Conservation (phyloP, 2,329 filamentous ascomycete genomes). For the Fusarium verrucosum region DNA sequence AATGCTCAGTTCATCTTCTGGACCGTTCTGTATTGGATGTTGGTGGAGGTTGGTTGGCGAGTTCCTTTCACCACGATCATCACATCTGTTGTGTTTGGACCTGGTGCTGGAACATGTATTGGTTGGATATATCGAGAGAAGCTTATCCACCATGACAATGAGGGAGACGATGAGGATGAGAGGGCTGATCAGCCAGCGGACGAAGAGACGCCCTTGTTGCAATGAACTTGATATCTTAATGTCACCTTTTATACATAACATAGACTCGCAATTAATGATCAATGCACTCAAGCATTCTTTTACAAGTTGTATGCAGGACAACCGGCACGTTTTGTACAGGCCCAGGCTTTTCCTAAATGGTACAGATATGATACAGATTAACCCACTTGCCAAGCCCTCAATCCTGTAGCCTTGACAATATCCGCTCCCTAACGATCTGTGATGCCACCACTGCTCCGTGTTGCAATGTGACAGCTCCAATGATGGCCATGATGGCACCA, state of each 20-base stretch:
- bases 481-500: conserved; percentile 82
- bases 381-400: conserved; percentile 19
- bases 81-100: conserved; percentile 48
- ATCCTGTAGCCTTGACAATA: conserved; percentile 60
- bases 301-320: conserved; percentile 31
- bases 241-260: background rate
- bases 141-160: conserved; percentile 43
- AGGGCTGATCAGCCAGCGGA: conserved; percentile 28
- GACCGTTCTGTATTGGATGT: conserved; percentile 63
- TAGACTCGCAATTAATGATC: conserved; percentile 33
- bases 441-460: conserved; percentile 82
- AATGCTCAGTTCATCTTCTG: conserved; percentile 56
- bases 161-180: conserved; percentile 19
- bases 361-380: conserved; percentile 47
- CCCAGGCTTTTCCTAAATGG: conserved; percentile 42
- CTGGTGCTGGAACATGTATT: conserved; percentile 51
- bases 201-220: conserved; percentile 51
- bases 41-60: conserved; percentile 60
- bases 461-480: conserved; percentile 90
- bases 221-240: conserved; percentile 18
- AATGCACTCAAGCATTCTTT: conserved; percentile 20
- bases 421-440: conserved; percentile 77
- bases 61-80: conserved; percentile 48
- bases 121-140: conserved; percentile 54
- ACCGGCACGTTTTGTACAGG: conserved; percentile 42